phyloP scores from a whole-genome alignment of 768 basidiomycete species.

The Macrolepiota albuminosa region DNA sequence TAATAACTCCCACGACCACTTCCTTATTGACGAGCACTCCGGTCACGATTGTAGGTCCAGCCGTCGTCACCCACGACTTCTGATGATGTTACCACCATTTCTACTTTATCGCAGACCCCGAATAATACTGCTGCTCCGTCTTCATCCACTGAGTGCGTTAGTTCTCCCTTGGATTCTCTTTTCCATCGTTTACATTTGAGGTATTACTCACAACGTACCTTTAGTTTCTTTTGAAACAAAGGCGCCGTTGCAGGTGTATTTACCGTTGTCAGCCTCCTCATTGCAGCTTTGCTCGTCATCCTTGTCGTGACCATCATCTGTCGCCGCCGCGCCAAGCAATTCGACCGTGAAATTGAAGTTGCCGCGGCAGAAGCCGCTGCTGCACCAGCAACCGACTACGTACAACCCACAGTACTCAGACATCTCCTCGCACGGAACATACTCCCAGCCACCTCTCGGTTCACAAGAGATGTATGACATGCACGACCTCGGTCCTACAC shows the following conservation, averaged over 20 bases:
- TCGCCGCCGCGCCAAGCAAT: slow-evolving; percentile 56
- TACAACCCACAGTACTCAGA: slow-evolving; percentile 14
- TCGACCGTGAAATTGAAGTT: slow-evolving; percentile 71
- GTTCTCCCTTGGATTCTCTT: neutral
- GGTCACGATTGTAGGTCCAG: neutral
- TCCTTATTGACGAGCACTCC: neutral
- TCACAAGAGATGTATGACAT: slow-evolving; percentile 43
- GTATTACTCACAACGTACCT: neutral
- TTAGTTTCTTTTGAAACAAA: slow-evolving; percentile 51
- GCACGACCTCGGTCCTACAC: slow-evolving; percentile 22
- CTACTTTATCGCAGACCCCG: neutral
- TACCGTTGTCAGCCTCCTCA: slow-evolving; percentile 63
- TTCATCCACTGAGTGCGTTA: slow-evolving; percentile 2
- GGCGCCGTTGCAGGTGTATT: slow-evolving; percentile 72
- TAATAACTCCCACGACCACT: neutral
- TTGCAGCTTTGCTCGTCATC: slow-evolving; percentile 43
- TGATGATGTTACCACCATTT: neutral
- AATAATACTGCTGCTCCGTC: neutral
- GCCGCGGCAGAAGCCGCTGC: slow-evolving; percentile 63
- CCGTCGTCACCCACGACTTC: neutral
- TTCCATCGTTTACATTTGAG: no score
- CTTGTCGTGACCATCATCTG: slow-evolving; percentile 49
- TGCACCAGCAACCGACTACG: slow-evolving; percentile 26
- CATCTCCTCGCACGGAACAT: slow-evolving; percentile 44
- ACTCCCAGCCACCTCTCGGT: slow-evolving; percentile 40